Evolutionary conservation across 805 yeast genomes (phyloP).

Genomic region (Yarrowia sp.): DNA sequence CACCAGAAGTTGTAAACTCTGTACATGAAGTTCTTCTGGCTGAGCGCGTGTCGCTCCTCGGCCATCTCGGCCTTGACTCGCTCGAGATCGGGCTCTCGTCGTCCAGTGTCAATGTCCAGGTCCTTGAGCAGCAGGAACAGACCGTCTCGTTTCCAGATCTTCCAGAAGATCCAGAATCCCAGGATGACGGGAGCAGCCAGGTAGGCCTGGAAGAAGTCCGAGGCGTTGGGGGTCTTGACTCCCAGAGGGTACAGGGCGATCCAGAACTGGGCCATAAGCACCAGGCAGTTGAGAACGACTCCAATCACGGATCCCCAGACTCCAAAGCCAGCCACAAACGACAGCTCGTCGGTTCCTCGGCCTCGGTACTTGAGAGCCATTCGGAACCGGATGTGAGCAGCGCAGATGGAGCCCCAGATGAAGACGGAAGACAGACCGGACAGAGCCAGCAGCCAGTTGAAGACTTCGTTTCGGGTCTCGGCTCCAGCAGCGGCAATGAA

Average conservation of each 20-base stretch:
- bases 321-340: conserved; percentile 66
- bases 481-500: conserved; percentile 62
- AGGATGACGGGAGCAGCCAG: conserved; percentile 56
- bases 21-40: conserved; percentile 57
- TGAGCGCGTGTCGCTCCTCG: conserved; percentile 55
- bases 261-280: conserved; percentile 82
- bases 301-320: conserved; percentile 66
- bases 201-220: conserved; percentile 59
- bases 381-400: conserved; percentile 68
- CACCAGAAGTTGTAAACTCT: conserved; percentile 57
- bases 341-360: conserved; percentile 63
- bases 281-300: conserved; percentile 60
- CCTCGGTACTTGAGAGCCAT: conserved; percentile 62
- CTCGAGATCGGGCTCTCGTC: conserved; percentile 62
- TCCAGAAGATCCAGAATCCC: conserved; percentile 60
- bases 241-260: conserved; percentile 75
- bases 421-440: conserved; percentile 75
- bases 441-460: conserved; percentile 75
- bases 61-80: conserved; percentile 58
- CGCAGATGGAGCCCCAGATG: conserved; percentile 76
- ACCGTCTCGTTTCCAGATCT: conserved; percentile 53
- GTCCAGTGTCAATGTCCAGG: conserved; percentile 66
- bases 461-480: conserved; percentile 58
- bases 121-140: conserved; percentile 56
- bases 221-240: conserved; percentile 56